Conservation (phyloP, 164 flowering plant genomes). For the Stephania yunnanensis region DNA sequence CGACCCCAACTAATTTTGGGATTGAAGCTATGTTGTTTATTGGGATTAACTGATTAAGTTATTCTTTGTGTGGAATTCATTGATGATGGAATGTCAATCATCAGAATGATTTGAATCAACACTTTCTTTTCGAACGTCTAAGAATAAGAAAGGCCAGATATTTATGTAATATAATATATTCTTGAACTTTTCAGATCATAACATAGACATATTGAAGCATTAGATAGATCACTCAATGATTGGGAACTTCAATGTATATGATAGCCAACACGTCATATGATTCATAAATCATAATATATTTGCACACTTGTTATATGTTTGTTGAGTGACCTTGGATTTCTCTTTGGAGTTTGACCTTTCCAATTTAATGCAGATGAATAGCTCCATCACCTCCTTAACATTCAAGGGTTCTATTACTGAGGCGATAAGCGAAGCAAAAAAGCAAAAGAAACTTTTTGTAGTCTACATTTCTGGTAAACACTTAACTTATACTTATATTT, state of each 20-base stretch:
- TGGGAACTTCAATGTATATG: neutral
- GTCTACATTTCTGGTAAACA: constrained; percentile 64
- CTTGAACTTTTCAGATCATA: too few species aligned
- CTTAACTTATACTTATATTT: neutral
- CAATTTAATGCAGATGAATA: constrained; percentile 47
- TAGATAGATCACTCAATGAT: neutral
- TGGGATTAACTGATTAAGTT: too few species aligned
- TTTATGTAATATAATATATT: neutral
- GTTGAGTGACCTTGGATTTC: neutral
- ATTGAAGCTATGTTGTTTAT: too few species aligned
- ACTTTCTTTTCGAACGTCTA: neutral
- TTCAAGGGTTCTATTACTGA: constrained; percentile 60
- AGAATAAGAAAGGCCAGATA: neutral
- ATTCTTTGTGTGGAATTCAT: neutral
- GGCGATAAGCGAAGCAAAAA: constrained; percentile 65
- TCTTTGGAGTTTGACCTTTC: constrained; percentile 1
- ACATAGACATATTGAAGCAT: neutral
- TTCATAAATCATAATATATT: neutral
- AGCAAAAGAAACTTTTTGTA: constrained; percentile 60
- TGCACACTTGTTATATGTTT: neutral
- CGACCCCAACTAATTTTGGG: too few species aligned
- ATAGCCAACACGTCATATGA: neutral
- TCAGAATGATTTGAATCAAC: neutral
- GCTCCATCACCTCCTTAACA: constrained; percentile 35
- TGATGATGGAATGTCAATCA: neutral